phyloP scores from a whole-genome alignment of 352 stramenopile genomes.

The Albugo laibachii region DNA sequence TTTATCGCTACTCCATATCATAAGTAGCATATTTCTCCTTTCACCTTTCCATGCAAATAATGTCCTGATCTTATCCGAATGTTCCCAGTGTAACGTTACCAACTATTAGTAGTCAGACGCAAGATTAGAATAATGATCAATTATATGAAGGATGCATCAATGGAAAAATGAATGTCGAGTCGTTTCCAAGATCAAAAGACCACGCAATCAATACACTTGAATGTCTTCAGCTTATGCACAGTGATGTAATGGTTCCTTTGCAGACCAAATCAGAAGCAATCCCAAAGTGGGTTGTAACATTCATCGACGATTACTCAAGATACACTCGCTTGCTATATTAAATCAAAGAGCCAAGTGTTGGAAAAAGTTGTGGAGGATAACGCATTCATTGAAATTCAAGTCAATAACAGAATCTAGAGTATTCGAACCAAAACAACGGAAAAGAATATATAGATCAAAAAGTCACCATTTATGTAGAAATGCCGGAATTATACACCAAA shows the following conservation, averaged over 20 bases:
- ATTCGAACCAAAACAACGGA: no score
- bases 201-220: no score
- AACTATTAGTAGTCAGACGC: no score
- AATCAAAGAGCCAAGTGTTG: constrained; percentile 8
- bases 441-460: constrained; percentile 2
- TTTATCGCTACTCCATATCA: no score
- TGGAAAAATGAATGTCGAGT: no score
- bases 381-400: constrained; percentile 8
- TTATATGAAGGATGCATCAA: not conserved
- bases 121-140: not conserved
- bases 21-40: no score
- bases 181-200: no score
- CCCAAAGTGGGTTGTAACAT: constrained; percentile 4
- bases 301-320: constrained; percentile 9
- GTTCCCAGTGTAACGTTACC: no score
- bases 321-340: constrained; percentile 9
- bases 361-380: constrained; percentile 4
- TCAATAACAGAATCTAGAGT: constrained; percentile 6
- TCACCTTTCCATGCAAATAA: no score
- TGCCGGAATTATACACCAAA: constrained; percentile 5
- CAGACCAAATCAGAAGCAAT: not conserved
- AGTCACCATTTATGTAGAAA: constrained; percentile 1
- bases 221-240: no score
- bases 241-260: not conserved
- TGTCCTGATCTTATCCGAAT: no score